These are phyloP conservation scores for Theobroma cacao DNA, from an alignment of 345 rosid genomes.

Conservation along the genomic window DNA sequence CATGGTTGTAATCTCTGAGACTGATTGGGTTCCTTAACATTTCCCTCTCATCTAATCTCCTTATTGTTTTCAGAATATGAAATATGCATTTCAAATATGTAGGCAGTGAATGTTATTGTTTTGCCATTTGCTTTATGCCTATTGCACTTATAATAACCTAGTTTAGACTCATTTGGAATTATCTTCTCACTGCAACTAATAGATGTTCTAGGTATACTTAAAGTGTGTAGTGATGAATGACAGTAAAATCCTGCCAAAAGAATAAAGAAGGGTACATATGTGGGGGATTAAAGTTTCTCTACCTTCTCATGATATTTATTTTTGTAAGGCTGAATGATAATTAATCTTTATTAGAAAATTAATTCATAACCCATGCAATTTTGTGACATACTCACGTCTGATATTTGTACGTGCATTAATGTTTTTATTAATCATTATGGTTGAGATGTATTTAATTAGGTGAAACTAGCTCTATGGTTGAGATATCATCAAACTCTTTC, in stretches of 20 bases:
- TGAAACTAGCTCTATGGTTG: not conserved
- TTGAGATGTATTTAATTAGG: not conserved
- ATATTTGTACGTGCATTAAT: not conserved
- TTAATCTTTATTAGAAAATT: not conserved
- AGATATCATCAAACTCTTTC: not conserved
- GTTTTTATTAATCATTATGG: not conserved
- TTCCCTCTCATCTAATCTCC: not conserved
- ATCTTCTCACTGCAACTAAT: not conserved
- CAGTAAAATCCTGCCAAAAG: not conserved
- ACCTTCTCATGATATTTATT: not conserved
- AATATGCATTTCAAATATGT: not conserved
- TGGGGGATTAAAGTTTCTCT: not conserved
- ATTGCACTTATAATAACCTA: not conserved
- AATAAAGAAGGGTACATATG: not conserved
- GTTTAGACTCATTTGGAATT: not conserved
- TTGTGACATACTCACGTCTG: not conserved
- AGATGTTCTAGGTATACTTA: not conserved
- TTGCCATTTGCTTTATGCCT: not conserved
- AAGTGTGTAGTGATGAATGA: not conserved
- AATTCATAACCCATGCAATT: not conserved
- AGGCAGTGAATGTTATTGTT: not conserved
- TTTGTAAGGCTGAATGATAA: not conserved
- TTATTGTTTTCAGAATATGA: not conserved
- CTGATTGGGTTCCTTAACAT: not conserved
- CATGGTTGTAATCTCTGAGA: not conserved